Base-by-base conservation (phyloP, 2,329 filamentous ascomycete genomes). In the Monosporascus sp. region DNA sequence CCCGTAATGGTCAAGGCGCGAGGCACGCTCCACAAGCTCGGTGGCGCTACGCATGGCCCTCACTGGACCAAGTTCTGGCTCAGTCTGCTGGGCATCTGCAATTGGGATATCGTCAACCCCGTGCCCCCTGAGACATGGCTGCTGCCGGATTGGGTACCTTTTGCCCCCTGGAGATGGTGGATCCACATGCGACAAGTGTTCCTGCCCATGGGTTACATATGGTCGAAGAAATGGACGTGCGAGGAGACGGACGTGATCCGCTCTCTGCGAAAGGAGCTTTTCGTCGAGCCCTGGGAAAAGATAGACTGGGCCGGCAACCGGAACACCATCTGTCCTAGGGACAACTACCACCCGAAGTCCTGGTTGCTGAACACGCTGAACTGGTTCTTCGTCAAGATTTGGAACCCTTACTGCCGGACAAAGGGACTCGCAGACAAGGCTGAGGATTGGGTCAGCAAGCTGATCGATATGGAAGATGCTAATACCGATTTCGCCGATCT, bases 41-140 rank as follows among this genome's bases (percentile, higher is more conserved):
- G 94, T 11, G 93, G 94, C 28, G 91, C 91, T 1, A 76, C 89
- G 15, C 85, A 91, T 63, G 84, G 84, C 1, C 95, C 94, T 22
- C 94, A 97, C 68, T 99, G 94, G 94, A 84, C 84, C n/a, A 99
- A 99, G 68, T 95, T 95, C 70, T 97, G 92, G 91, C 79, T 99
- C 47, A 87, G 87, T 40, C 79, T 95, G 3, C 73, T 99, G 56
- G 91, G 91, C 17, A 81, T 97, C 4, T 85, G 85, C 66, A 76
- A 87, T 28, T 99, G 93, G 91, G 91, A 96, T 52, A 85, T 94
- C 55, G 92, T 97, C 61, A 99, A 97, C 63, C 94, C 94, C 1
- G 85, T 94, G 2, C 94, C 94, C 1, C 89, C 94, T 0, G 94
- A 99, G 74, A 70, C 97, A 45, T 99, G 94, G 94, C 78, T 96